Percentiles rank a stretch among this genome's conserved stretches.
Evolutionary conservation across 2,329 filamentous ascomycete species (phyloP).

Genomic region (Alternaria hordeiaustralica): DNA sequence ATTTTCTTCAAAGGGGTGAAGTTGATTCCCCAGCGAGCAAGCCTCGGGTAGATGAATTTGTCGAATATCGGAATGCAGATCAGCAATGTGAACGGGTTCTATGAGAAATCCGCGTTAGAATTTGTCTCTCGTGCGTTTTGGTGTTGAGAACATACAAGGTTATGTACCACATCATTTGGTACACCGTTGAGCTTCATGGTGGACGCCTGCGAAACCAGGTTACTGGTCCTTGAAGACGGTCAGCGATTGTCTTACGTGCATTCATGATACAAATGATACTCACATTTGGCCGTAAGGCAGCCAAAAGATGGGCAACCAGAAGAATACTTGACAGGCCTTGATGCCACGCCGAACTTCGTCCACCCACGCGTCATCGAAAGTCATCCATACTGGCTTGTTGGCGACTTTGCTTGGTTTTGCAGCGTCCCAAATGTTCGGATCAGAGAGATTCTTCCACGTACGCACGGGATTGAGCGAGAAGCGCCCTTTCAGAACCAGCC

Average conservation of each 20-base stretch:
- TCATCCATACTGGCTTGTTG: conserved; percentile 73
- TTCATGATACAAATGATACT: neutral
- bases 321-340: conserved; percentile 48
- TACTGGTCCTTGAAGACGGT: conserved; percentile 59
- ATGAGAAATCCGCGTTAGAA: neutral
- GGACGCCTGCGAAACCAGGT: conserved; percentile 60
- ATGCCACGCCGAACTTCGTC: conserved; percentile 54
- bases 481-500: conserved; percentile 65
- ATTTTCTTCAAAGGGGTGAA: conserved; percentile 80
- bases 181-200: conserved; percentile 64
- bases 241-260: neutral
- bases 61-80: conserved; percentile 74
- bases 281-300: conserved; percentile 65
- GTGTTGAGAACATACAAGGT: conserved; percentile 53
- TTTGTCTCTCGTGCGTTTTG: neutral
- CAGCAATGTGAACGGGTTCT: conserved; percentile 74
- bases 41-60: conserved; percentile 67
- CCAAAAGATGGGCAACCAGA: conserved; percentile 56
- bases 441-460: conserved; percentile 57
- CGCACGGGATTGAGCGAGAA: conserved; percentile 65
- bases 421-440: conserved; percentile 48
- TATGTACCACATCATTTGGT: conserved; percentile 78
- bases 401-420: conserved; percentile 68
- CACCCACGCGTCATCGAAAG: conserved; percentile 80
- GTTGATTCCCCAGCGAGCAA: conserved; percentile 67